A percentile compares a stretch with the other conserved stretches of the same genome.
These are phyloP conservation scores for Aegilops speltoides DNA, from an alignment of 176 grass and related monocot species.

Conservation along the genomic window DNA sequence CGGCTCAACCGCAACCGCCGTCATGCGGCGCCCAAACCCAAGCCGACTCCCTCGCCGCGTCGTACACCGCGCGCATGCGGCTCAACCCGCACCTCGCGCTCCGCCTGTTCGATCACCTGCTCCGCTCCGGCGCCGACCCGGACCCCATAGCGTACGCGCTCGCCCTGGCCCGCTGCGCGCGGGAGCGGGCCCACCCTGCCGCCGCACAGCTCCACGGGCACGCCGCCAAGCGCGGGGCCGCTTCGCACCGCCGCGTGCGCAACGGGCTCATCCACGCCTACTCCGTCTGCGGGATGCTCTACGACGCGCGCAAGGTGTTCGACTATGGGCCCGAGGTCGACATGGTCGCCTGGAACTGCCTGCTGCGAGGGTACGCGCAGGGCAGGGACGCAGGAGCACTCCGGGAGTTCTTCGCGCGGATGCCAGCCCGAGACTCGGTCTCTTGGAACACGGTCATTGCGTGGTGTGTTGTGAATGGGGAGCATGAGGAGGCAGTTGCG, in stretches of 20 bases:
- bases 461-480: conserved; percentile 34
- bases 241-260: conserved; percentile 38
- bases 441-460: conserved; percentile 68
- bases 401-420: conserved; percentile 40
- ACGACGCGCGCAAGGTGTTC: conserved; percentile 56
- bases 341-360: conserved; percentile 55
- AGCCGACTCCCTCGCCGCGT: background rate
- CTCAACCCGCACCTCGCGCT: conserved; percentile 44
- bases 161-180: conserved; percentile 52
- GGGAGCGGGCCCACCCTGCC: background rate
- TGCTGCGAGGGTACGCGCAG: conserved; percentile 54
- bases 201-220: conserved; percentile 50
- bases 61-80: conserved; percentile 35
- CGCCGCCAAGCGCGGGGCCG: conserved; percentile 34
- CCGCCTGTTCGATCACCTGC: conserved; percentile 44
- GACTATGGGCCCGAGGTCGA: conserved; percentile 41
- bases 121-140: conserved; percentile 45
- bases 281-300: conserved; percentile 36
- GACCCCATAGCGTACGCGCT: conserved; percentile 44
- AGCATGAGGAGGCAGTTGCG: conserved; percentile 41
- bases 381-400: conserved; percentile 24
- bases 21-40: conserved; percentile 11
- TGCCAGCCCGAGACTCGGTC: conserved; percentile 52
- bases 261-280: conserved; percentile 49
- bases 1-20: background rate